Evolutionary conservation across 768 basidiomycete species (phyloP).

Genomic region (Symmetrospora coprosmae): DNA sequence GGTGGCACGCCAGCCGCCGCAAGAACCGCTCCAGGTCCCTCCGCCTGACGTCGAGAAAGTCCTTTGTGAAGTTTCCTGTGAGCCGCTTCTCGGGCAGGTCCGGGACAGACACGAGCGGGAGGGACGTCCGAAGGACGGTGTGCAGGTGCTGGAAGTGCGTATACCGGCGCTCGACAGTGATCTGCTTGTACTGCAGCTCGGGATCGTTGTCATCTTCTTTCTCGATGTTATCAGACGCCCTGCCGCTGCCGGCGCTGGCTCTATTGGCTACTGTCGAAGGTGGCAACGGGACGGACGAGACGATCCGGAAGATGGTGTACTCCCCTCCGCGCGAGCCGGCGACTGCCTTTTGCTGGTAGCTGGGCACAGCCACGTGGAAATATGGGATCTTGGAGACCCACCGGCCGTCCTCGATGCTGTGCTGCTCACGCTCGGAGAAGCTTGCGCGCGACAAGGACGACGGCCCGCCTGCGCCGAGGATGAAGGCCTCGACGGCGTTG

Average conservation of each 20-base stretch:
- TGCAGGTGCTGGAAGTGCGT: slow-evolving; percentile 71
- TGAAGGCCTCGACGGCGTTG: not conserved
- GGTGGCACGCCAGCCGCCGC: slow-evolving; percentile 54
- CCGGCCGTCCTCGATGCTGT: not conserved
- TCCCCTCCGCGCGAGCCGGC: not conserved
- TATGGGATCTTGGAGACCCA: not conserved
- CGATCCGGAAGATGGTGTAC: slow-evolving; percentile 3
- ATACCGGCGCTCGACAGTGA: slow-evolving; percentile 68
- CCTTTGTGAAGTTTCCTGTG: slow-evolving; percentile 60
- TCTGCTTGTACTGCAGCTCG: slow-evolving; percentile 40
- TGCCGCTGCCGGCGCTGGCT: not conserved
- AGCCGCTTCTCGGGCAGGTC: slow-evolving; percentile 77
- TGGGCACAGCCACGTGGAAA: not conserved
- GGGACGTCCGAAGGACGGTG: slow-evolving; percentile 51
- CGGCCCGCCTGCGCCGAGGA: not conserved
- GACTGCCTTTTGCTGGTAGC: not conserved
- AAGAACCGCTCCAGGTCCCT: slow-evolving; percentile 71
- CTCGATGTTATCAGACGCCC: not conserved
- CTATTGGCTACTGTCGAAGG: too few species aligned
- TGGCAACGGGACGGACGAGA: not conserved
- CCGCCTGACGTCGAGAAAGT: slow-evolving; percentile 67
- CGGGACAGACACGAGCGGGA: slow-evolving; percentile 64
- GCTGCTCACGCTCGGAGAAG: too few species aligned
- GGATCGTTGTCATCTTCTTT: slow-evolving; percentile 24
- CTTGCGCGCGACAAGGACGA: too few species aligned